Base-by-base conservation (phyloP, 2,329 filamentous ascomycete species). In the Trichoderma sp. region DNA sequence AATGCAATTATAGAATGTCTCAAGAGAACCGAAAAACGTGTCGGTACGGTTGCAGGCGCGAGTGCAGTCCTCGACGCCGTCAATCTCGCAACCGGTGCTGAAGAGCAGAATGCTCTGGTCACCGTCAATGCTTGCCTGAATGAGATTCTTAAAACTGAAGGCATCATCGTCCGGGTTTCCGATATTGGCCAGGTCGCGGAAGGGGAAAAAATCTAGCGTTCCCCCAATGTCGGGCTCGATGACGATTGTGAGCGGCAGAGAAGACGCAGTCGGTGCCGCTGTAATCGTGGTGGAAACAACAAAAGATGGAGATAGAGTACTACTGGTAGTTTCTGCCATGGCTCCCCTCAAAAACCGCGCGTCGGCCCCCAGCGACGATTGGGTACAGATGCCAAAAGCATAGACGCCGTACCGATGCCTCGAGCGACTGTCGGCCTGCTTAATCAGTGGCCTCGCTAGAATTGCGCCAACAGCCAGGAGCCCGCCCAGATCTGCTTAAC, bases 1-100 rank as follows among this genome's bases (percentile, higher is more conserved):
- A 25, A 77, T 77, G 54, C 78, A 80, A 70, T 80, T 80, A 72
- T 80, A 79, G 56, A 80, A 79, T 1, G 77, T 78, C 68, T 80
- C 78, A 6, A 79, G 69, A 1, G 76, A 78, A 61, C 73, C 73
- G 65, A 79, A 80, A 68, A 79, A 74, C 42, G 71, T 68, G 15
- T 70, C 50, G 0, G 75, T 70, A 53, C 73, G 71, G 58, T 74
- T 73, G 72, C 78, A 80, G 27, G 77, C 78, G 17, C 69, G 68
- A 1, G 76, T 73, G 58, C 78, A 80, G 64, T 80, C 77, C 4
- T 71, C 58, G 27, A 67, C 69, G 27, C 72, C 75, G 39, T 74
- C 71, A 6, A 78, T 68, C 1, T 65, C 68, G 71, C 78, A 80
- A 7, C 78, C 78, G 0, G 75, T 73, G 29, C 70, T 73, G 66